phyloP scores from a whole-genome alignment of 1,284 basidiomycete genomes.

The Pseudozyma sp. region DNA sequence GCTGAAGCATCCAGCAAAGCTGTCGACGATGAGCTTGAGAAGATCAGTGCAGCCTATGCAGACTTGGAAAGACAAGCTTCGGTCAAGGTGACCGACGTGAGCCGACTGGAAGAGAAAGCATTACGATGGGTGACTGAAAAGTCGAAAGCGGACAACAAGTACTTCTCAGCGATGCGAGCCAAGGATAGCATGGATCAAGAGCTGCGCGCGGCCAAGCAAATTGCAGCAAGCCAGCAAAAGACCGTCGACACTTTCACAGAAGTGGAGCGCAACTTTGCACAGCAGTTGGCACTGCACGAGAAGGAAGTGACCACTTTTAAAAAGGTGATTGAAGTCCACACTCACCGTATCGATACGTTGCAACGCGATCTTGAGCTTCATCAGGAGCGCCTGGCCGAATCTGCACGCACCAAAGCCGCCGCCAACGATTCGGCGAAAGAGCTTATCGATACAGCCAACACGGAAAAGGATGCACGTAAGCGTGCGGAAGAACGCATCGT shows the following conservation, averaged over 20 bases:
- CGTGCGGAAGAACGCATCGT: slow-evolving; percentile 52
- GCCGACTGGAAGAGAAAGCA: slow-evolving; percentile 81
- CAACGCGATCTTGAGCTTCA: slow-evolving; percentile 65
- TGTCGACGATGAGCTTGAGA: slow-evolving; percentile 85
- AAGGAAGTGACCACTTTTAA: slow-evolving; percentile 71
- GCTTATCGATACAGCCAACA: slow-evolving; percentile 40
- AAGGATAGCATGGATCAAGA: slow-evolving; percentile 86
- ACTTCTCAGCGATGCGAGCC: slow-evolving; percentile 87
- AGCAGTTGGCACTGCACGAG: slow-evolving; percentile 75
- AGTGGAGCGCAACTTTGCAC: slow-evolving; percentile 74
- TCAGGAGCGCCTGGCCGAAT: slow-evolving; percentile 42
- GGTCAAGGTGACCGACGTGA: slow-evolving; percentile 85
- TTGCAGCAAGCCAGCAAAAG: slow-evolving; percentile 82
- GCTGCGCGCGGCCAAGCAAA: slow-evolving; percentile 77
- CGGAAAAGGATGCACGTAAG: slow-evolving; percentile 43
- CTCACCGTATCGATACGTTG: slow-evolving; percentile 62
- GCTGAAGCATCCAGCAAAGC: slow-evolving; percentile 63
- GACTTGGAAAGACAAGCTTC: slow-evolving; percentile 83
- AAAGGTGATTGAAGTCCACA: slow-evolving; percentile 54
- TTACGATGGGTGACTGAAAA: slow-evolving; percentile 72
- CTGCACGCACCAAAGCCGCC: slow-evolving; percentile 24
- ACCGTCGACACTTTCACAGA: slow-evolving; percentile 79
- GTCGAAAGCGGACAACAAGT: slow-evolving; percentile 96
- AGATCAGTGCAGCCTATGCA: slow-evolving; percentile 87
- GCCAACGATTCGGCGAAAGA: slow-evolving; percentile 56